Conservation (phyloP, 2,329 filamentous ascomycete genomes). For the Scytalidium sp. region DNA sequence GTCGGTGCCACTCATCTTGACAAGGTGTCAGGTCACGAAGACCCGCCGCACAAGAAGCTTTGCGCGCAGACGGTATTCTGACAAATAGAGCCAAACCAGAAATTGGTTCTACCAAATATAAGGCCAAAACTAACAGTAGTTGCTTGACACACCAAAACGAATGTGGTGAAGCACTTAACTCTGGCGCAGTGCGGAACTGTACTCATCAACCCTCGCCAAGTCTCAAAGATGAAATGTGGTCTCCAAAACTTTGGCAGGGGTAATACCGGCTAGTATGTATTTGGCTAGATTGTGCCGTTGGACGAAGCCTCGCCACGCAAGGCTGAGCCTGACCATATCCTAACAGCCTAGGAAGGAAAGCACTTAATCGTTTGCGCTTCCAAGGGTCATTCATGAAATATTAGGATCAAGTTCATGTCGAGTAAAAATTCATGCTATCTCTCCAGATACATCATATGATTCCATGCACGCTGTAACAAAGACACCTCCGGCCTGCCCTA, state of each 20-base stretch:
- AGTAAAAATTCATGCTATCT: neutral
- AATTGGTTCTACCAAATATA: neutral
- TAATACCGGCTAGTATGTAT: neutral
- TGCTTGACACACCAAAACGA: neutral
- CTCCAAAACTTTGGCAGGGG: neutral
- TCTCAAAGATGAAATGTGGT: neutral
- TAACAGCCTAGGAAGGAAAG: too few species aligned
- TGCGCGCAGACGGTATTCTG: constrained; percentile 18
- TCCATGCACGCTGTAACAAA: neutral
- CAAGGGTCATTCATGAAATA: neutral
- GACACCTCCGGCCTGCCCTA: neutral
- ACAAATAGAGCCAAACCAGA: neutral
- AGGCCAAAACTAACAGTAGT: neutral
- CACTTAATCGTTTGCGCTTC: too few species aligned
- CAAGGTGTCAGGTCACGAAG: constrained; percentile 16
- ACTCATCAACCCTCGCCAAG: neutral
- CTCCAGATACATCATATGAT: neutral
- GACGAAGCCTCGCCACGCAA: neutral
- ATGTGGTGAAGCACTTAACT: neutral
- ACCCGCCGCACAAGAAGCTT: constrained; percentile 13
- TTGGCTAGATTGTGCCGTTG: neutral
- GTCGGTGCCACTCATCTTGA: constrained; percentile 53
- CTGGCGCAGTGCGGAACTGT: neutral
- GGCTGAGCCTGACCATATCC: neutral
- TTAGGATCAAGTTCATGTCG: too few species aligned